These are phyloP conservation scores for Ambrosia hybrid DNA, from an alignment of 140 eudicot genomes.

Conservation along the genomic window DNA sequence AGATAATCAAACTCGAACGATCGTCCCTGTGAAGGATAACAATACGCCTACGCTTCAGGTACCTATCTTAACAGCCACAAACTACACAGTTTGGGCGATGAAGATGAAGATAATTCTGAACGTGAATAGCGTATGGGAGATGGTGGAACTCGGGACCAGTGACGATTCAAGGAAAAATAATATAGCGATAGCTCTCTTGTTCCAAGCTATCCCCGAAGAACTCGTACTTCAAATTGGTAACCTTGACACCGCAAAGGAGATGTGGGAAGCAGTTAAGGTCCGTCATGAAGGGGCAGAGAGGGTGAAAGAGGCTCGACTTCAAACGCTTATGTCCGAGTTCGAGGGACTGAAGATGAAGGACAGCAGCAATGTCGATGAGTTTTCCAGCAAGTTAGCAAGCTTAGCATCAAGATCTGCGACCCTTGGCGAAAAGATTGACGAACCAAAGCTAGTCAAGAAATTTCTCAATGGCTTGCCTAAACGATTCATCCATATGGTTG, in stretches of 20 bases:
- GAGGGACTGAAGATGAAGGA: slow-evolving; percentile 15
- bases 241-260: slow-evolving; percentile 1
- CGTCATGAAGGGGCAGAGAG: slow-evolving; percentile 3
- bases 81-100: slow-evolving; percentile 3
- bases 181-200: slow-evolving; percentile 11
- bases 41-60: too few relatives aligned
- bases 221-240: slow-evolving; percentile 7
- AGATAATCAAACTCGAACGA: too few relatives aligned
- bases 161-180: not conserved
- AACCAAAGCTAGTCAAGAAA: too few relatives aligned
- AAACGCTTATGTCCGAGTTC: slow-evolving; percentile 4
- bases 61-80: not conserved
- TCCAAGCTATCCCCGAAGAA: slow-evolving; percentile 11
- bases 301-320: slow-evolving; percentile 6
- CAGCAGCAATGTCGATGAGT: not conserved
- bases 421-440: too few relatives aligned
- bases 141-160: not conserved
- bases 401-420: too few relatives aligned
- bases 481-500: too few relatives aligned
- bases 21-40: too few relatives aligned
- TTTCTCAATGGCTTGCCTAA: too few relatives aligned
- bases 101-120: slow-evolving; percentile 1
- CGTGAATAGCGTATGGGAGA: not conserved
- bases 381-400: not conserved
- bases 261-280: slow-evolving; percentile 12